Conservation (phyloP, 2,329 filamentous ascomycete species). For the Botrytis porri region DNA sequence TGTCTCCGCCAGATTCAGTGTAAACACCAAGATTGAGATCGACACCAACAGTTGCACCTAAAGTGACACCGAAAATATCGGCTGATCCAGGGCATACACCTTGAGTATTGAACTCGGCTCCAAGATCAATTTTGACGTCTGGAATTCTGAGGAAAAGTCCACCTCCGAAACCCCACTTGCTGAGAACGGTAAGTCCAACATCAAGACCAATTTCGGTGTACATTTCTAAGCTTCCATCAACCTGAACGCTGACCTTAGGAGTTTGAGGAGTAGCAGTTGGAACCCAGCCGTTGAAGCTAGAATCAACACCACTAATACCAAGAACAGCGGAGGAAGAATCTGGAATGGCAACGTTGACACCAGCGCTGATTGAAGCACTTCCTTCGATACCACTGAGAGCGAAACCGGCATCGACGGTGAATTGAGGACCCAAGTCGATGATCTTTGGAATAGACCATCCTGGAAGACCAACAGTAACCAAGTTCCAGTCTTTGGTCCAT, state of each 20-base stretch:
- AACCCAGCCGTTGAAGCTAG: slow-evolving; percentile 14
- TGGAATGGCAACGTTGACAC: slow-evolving; percentile 7
- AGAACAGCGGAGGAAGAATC: slow-evolving; percentile 19
- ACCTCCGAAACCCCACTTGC: slow-evolving; percentile 15
- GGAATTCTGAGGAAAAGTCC: slow-evolving; percentile 15
- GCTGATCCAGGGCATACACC: slow-evolving; percentile 14
- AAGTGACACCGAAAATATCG: slow-evolving; percentile 18
- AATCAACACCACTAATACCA: slow-evolving; percentile 7
- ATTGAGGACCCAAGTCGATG: slow-evolving; percentile 15
- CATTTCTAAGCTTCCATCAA: slow-evolving; percentile 15
- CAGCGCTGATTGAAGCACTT: background rate
- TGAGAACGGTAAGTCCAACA: slow-evolving; percentile 14
- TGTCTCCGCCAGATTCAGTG: slow-evolving; percentile 9
- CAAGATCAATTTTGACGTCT: slow-evolving; percentile 11
- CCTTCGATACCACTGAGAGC: slow-evolving; percentile 8
- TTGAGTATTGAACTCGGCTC: slow-evolving; percentile 18
- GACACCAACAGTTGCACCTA: slow-evolving; percentile 12
- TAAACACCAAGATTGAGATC: slow-evolving; percentile 16
- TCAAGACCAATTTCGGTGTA: slow-evolving; percentile 14
- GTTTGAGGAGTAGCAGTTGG: slow-evolving; percentile 14
- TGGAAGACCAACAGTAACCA: slow-evolving; percentile 13
- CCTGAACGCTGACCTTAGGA: slow-evolving; percentile 14
- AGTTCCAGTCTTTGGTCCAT: slow-evolving; percentile 17
- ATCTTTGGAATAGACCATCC: slow-evolving; percentile 17
- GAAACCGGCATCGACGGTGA: slow-evolving; percentile 21